Evolutionary conservation across 1,284 basidiomycete genomes (phyloP).

Genomic region (Afroboletus lepidellus): DNA sequence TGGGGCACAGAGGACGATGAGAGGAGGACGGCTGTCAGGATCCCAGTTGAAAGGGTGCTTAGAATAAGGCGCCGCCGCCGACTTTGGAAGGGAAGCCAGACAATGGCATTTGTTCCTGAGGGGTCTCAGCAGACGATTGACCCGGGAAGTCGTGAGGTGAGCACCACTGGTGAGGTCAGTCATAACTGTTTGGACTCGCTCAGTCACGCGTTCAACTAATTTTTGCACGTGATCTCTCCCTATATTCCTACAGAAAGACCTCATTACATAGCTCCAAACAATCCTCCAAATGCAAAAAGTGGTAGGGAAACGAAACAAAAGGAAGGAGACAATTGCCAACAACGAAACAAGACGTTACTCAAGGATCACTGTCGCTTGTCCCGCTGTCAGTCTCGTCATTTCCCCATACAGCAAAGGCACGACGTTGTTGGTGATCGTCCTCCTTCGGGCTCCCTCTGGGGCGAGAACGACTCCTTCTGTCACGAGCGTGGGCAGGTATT

Average conservation of each 20-base stretch:
- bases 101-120: constrained; percentile 50
- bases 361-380: constrained; percentile 65
- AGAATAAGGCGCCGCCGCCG: constrained; percentile 13
- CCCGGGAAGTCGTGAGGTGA: constrained; percentile 43
- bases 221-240: constrained; percentile 21
- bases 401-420: constrained; percentile 80
- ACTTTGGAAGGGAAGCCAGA: constrained; percentile 32
- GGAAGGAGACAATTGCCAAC: not conserved
- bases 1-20: constrained; percentile 41
- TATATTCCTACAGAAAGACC: constrained; percentile 2
- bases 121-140: constrained; percentile 53
- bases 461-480: constrained; percentile 37
- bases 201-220: not conserved
- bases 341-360: constrained; percentile 1
- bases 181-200: not conserved
- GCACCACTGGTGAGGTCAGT: constrained; percentile 11
- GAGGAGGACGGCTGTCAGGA: constrained; percentile 32
- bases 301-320: constrained; percentile 4
- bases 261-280: too few species aligned
- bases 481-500: constrained; percentile 38
- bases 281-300: not conserved
- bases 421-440: constrained; percentile 44
- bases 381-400: constrained; percentile 87
- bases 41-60: constrained; percentile 22
- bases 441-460: constrained; percentile 38